Evolutionary conservation across 352 stramenopile species (phyloP).

Genomic region (Globisporangium polare): DNA sequence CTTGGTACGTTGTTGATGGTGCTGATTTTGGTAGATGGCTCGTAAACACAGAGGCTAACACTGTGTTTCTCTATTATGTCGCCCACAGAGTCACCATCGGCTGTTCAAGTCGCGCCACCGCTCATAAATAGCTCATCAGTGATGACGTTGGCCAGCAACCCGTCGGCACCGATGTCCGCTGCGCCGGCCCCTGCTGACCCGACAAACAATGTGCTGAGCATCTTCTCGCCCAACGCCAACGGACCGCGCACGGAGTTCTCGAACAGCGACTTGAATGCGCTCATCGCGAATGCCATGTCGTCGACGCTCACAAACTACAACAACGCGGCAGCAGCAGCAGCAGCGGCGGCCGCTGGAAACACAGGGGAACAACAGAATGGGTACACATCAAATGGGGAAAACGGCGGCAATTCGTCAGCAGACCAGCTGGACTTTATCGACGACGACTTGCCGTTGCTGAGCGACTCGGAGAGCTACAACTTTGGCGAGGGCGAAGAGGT

Average conservation of each 20-base stretch:
- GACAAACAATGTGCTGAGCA: constrained; percentile 62
- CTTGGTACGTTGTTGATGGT: constrained; percentile 22
- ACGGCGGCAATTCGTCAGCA: neutral
- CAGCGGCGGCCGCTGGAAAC: constrained; percentile 1
- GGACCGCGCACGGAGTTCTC: constrained; percentile 16
- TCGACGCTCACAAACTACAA: constrained; percentile 24
- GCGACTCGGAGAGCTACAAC: constrained; percentile 63
- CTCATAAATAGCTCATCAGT: constrained; percentile 26
- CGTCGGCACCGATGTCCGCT: constrained; percentile 16
- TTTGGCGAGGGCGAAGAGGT: constrained; percentile 81
- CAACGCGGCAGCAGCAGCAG: constrained; percentile 4
- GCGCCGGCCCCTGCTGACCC: neutral
- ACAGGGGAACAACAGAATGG: neutral
- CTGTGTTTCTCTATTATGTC: constrained; percentile 3
- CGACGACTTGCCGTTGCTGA: constrained; percentile 64
- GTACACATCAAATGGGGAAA: neutral
- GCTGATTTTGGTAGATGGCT: neutral
- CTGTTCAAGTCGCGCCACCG: constrained; percentile 46
- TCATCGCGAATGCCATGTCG: constrained; percentile 17
- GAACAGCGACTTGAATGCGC: constrained; percentile 18
- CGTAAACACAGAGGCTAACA: neutral
- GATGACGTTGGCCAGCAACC: constrained; percentile 30
- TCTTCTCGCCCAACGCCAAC: constrained; percentile 48
- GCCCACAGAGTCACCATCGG: constrained; percentile 29
- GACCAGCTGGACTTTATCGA: constrained; percentile 64